Evolutionary conservation across 768 basidiomycete genomes (phyloP).

Genomic region (Boletales sp.): DNA sequence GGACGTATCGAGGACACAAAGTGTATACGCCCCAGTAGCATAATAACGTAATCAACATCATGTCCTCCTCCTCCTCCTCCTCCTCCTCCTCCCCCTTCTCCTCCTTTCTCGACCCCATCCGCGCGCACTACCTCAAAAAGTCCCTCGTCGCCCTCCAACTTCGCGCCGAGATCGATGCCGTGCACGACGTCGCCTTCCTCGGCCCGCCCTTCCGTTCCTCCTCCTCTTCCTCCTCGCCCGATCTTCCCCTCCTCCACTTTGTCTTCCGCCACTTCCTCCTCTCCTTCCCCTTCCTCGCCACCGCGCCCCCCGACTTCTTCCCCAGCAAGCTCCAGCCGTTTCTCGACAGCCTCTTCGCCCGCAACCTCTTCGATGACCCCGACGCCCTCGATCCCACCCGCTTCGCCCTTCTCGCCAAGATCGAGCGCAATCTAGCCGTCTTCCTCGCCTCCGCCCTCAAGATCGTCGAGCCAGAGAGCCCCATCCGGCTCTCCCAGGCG

Average conservation of each 20-base stretch:
- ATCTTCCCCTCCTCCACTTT: constrained; percentile 86
- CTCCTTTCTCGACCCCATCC: constrained; percentile 56
- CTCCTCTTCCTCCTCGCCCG: constrained; percentile 40
- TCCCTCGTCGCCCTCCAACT: constrained; percentile 87
- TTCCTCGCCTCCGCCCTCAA: constrained; percentile 82
- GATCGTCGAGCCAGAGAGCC: constrained; percentile 79
- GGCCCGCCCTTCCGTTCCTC: constrained; percentile 80
- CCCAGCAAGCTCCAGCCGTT: constrained; percentile 95
- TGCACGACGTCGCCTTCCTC: constrained; percentile 66
- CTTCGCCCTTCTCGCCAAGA: constrained; percentile 66
- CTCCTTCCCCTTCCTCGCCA: constrained; percentile 88
- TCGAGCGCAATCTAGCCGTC: constrained; percentile 82
- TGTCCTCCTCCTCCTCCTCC: constrained; percentile 18
- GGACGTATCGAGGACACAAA: constrained; percentile 31
- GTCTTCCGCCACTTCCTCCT: constrained; percentile 72
- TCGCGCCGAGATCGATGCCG: constrained; percentile 70
- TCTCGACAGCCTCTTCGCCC: constrained; percentile 73
- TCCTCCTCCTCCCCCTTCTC: background rate
- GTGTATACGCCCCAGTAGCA: constrained; percentile 26
- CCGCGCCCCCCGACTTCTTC: constrained; percentile 90
- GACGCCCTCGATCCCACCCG: constrained; percentile 57
- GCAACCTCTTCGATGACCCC: constrained; percentile 72
- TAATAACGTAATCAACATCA: background rate
- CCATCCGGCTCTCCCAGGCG: constrained; percentile 81
- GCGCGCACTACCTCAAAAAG: constrained; percentile 99